Evolutionary conservation across 345 rosid genomes (phyloP).

Genomic region (Hypericum perforatum): DNA sequence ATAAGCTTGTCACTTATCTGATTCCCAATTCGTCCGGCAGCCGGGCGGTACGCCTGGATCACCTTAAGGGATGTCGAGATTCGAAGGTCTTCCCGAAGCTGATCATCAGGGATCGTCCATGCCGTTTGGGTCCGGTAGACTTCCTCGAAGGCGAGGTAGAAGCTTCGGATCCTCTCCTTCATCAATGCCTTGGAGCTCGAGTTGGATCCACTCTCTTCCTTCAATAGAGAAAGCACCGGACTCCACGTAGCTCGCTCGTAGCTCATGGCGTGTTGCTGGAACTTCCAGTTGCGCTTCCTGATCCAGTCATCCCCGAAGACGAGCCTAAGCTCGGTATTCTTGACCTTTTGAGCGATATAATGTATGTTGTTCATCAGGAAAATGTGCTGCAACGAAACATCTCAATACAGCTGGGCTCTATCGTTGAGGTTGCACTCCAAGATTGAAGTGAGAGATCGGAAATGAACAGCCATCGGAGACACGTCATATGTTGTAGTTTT

Average conservation of each 20-base stretch:
- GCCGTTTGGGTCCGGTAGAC: constrained; percentile 75
- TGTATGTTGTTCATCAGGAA: constrained; percentile 83
- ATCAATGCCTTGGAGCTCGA: constrained; percentile 35
- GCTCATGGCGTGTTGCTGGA: constrained; percentile 63
- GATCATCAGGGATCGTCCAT: constrained; percentile 54
- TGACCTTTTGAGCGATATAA: constrained; percentile 77
- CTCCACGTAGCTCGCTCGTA: constrained; percentile 79
- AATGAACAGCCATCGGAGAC: constrained; percentile 39
- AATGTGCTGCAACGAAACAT: constrained; percentile 53
- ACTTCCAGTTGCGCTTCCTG: constrained; percentile 64
- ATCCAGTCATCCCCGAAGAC: constrained; percentile 73
- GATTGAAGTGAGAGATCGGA: constrained; percentile 43
- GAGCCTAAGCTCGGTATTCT: constrained; percentile 50
- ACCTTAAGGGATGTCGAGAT: constrained; percentile 61
- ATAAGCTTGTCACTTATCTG: constrained; percentile 49
- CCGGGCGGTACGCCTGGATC: constrained; percentile 69
- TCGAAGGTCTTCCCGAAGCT: constrained; percentile 65
- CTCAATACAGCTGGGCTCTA: constrained; percentile 59
- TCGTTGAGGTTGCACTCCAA: constrained; percentile 62
- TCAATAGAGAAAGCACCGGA: constrained; percentile 50
- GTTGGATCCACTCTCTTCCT: constrained; percentile 45
- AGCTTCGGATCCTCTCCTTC: constrained; percentile 57
- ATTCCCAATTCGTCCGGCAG: constrained; percentile 46
- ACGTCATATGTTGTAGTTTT: constrained; percentile 16
- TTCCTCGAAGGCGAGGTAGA: constrained; percentile 64